phyloP scores from a whole-genome alignment of 1,284 basidiomycete genomes.

The Mrakiaceae sp. region DNA sequence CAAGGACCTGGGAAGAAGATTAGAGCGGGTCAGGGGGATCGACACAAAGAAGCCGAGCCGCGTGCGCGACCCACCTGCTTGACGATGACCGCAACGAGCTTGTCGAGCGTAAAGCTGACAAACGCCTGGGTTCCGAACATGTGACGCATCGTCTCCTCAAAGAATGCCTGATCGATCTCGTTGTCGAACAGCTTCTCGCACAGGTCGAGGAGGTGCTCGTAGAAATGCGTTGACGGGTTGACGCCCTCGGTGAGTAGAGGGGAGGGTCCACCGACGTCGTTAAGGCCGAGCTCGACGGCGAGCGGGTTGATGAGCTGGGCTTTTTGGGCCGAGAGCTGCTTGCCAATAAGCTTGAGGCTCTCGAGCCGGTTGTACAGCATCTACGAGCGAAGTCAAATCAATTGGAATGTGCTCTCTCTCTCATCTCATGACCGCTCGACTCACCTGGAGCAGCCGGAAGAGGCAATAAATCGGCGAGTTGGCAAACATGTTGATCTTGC shows the following conservation, averaged over 20 bases:
- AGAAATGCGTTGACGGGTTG: constrained; percentile 54
- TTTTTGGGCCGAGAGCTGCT: constrained; percentile 26
- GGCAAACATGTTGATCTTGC: constrained; percentile 59
- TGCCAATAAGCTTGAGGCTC: constrained; percentile 60
- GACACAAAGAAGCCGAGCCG: neutral
- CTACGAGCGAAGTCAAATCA: constrained; percentile 34
- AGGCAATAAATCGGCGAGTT: constrained; percentile 90
- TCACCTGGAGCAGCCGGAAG: constrained; percentile 73
- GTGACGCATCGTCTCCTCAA: constrained; percentile 91
- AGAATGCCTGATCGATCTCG: constrained; percentile 77
- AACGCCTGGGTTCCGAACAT: constrained; percentile 95
- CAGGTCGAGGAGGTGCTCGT: constrained; percentile 79
- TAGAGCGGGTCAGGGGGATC: neutral
- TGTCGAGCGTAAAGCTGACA: constrained; percentile 86
- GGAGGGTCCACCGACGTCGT: constrained; percentile 39
- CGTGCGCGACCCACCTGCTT: constrained; percentile 52
- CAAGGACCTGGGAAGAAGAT: constrained; percentile 48
- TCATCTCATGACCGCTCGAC: constrained; percentile 23
- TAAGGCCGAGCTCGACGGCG: constrained; percentile 52
- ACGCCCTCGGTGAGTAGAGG: constrained; percentile 34
- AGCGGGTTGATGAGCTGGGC: constrained; percentile 42
- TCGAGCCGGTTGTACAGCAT: constrained; percentile 75
- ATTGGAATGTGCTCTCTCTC: neutral
- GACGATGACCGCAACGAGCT: constrained; percentile 73
- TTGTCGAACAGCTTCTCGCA: constrained; percentile 88